These are phyloP conservation scores for Gyromitra esculenta DNA, from an alignment of 2,329 filamentous ascomycete species.

Conservation along the genomic window DNA sequence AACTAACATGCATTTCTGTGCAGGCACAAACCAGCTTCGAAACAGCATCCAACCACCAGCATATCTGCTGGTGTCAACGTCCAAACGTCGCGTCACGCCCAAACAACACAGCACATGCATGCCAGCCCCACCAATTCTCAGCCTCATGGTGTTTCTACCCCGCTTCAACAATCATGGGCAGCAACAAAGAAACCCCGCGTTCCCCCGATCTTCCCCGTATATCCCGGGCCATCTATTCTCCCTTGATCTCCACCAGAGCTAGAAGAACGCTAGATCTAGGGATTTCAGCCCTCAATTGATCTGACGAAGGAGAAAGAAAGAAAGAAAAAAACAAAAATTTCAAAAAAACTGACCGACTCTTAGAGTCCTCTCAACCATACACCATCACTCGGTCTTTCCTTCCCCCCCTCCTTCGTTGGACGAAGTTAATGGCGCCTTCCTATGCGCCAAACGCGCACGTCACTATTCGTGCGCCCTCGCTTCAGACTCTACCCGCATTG, in stretches of 20 bases:
- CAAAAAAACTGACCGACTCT: neutral
- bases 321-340: too few species aligned
- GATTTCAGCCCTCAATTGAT: neutral
- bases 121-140: conserved; percentile 25
- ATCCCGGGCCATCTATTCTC: conserved; percentile 6
- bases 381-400: conserved; percentile 27
- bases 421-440: conserved; percentile 19
- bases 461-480: conserved; percentile 65
- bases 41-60: neutral
- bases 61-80: neutral
- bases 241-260: neutral
- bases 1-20: too few species aligned
- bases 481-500: conserved; percentile 68
- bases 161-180: conserved; percentile 20
- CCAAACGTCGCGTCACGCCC: conserved; percentile 20
- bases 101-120: conserved; percentile 31
- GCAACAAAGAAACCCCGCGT: conserved; percentile 15
- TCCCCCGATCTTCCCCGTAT: neutral
- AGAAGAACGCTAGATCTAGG: neutral
- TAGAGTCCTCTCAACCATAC: conserved; percentile 11
- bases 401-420: conserved; percentile 19
- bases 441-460: conserved; percentile 36
- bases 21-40: too few species aligned
- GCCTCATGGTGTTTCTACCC: conserved; percentile 29
- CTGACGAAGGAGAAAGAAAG: neutral